Conservation (phyloP, 768 basidiomycete genomes). For the Imleria badia region DNA sequence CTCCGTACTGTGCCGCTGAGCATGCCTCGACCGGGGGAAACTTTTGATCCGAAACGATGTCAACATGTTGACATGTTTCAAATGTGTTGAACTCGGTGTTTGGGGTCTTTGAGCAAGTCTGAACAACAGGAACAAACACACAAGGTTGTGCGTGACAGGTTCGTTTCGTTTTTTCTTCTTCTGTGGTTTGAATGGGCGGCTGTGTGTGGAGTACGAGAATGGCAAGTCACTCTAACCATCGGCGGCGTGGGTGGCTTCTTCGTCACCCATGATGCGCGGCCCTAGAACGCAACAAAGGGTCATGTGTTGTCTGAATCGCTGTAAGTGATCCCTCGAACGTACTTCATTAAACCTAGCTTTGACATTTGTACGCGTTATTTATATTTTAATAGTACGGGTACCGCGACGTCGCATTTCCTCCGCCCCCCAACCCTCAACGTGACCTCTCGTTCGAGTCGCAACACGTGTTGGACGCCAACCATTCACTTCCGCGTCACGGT, state of each 20-base stretch:
- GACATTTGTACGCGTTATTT: background rate
- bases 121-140: conserved; percentile 5
- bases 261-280: too few relatives aligned
- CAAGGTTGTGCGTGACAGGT: background rate
- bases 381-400: background rate
- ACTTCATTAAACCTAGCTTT: conserved; percentile 13
- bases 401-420: background rate
- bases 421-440: background rate
- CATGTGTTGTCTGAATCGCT: background rate
- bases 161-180: background rate
- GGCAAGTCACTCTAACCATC: background rate
- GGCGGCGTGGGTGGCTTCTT: too few relatives aligned
- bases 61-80: too few relatives aligned
- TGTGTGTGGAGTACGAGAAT: background rate
- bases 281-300: background rate
- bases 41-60: background rate
- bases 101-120: background rate
- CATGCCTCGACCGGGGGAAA: background rate
- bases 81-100: background rate
- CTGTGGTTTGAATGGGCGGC: background rate
- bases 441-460: background rate
- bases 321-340: conserved; percentile 2
- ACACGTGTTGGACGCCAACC: conserved; percentile 16
- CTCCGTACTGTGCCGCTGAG: background rate
- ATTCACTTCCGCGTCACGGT: conserved; percentile 19